Percentiles rank a stretch among this genome's conserved stretches.
Evolutionary conservation across 768 basidiomycete species (phyloP).

Genomic region (Hebeloma cylindrosporum): DNA sequence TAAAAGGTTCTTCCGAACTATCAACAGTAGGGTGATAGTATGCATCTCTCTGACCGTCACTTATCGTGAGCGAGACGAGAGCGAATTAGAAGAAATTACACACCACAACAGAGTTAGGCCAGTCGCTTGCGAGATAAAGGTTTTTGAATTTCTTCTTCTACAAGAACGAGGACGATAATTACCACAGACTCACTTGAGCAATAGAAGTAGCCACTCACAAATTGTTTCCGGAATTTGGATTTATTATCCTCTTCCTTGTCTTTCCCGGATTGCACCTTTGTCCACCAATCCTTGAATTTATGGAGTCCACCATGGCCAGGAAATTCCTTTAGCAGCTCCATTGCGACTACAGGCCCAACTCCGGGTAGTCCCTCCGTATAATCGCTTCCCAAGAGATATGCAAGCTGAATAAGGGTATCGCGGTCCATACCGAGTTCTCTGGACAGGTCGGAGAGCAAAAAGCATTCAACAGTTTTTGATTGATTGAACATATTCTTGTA

Average conservation of each 20-base stretch:
- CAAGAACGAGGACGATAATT: background rate
- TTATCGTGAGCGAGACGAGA: too few relatives aligned
- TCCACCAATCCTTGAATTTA: constrained; percentile 94
- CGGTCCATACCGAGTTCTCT: constrained; percentile 87
- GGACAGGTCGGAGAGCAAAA: constrained; percentile 77
- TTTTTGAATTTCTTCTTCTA: constrained; percentile 90
- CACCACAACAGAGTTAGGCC: constrained; percentile 93
- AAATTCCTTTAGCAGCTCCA: constrained; percentile 95
- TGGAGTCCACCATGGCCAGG: constrained; percentile 81
- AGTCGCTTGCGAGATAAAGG: constrained; percentile 76
- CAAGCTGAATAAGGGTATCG: constrained; percentile 83
- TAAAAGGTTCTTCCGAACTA: constrained; percentile 89
- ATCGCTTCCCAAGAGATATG: constrained; percentile 94
- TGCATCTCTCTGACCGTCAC: constrained; percentile 90
- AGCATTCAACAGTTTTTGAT: constrained; percentile 97
- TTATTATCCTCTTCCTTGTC: constrained; percentile 74
- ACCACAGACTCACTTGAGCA: background rate
- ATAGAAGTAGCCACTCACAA: constrained; percentile 52
- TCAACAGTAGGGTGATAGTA: constrained; percentile 93
- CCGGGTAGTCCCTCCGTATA: constrained; percentile 92
- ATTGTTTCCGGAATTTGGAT: constrained; percentile 78
- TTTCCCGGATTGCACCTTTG: constrained; percentile 84
- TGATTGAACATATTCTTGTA: constrained; percentile 99
- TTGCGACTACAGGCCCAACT: constrained; percentile 93
- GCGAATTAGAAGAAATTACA: constrained; percentile 26